phyloP scores from a whole-genome alignment of 2,329 filamentous ascomycete genomes.

The Annulohypoxylon truncatum region DNA sequence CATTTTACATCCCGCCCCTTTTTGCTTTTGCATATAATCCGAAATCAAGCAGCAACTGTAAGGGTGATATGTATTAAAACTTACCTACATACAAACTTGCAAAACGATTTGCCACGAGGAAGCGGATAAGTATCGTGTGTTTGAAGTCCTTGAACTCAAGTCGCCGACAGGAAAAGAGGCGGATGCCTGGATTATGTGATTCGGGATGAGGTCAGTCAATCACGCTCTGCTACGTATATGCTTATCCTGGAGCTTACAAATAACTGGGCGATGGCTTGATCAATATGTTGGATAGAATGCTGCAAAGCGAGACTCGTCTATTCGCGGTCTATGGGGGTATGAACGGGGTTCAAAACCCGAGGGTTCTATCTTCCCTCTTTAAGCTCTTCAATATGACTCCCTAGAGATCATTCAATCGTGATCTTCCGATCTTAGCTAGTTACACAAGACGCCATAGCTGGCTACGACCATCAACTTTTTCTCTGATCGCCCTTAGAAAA shows the following conservation, averaged over 20 bases:
- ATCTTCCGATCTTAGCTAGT: conserved; percentile 30
- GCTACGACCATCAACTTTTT: conserved; percentile 29
- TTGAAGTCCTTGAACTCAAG: background rate
- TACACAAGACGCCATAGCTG: conserved; percentile 41
- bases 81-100: background rate
- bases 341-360: conserved; percentile 25
- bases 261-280: background rate
- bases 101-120: background rate
- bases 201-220: background rate
- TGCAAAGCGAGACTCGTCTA: conserved; percentile 29
- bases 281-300: background rate
- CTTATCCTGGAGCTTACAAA: background rate
- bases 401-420: conserved; percentile 19
- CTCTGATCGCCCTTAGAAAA: conserved; percentile 18
- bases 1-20: background rate
- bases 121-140: background rate
- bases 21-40: background rate
- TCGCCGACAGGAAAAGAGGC: background rate
- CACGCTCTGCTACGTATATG: background rate
- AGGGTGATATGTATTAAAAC: background rate
- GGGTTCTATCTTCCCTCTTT: conserved; percentile 18
- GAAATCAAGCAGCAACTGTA: background rate
- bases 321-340: conserved; percentile 39
- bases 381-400: conserved; percentile 19
- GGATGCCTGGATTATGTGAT: background rate